Percentiles rank a stretch among this genome's conserved stretches.
These are phyloP conservation scores for Botrytis byssoidea DNA, from an alignment of 2,329 filamentous ascomycete species.

Conservation along the genomic window DNA sequence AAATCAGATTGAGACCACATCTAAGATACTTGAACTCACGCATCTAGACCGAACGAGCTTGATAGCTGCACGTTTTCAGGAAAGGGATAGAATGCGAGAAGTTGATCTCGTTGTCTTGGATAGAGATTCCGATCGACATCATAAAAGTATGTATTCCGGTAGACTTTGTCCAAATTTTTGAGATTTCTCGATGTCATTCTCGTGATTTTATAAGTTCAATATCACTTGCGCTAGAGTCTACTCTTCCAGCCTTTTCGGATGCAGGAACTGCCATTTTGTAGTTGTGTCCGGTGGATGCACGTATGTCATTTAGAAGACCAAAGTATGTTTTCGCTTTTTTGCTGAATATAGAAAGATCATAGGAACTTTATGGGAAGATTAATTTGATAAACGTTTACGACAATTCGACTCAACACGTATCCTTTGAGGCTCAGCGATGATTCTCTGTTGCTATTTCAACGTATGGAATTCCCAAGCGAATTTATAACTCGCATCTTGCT, in stretches of 20 bases:
- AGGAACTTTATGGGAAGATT: fast-evolving
- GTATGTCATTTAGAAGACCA: fast-evolving
- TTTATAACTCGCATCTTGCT: background rate
- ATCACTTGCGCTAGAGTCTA: background rate
- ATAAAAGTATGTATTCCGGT: too few species aligned
- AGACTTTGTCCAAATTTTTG: background rate
- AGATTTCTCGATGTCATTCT: background rate
- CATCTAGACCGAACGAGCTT: background rate
- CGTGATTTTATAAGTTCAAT: background rate
- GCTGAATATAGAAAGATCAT: background rate
- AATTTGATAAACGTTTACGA: fast-evolving
- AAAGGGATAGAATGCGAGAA: background rate
- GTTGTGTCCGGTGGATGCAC: background rate
- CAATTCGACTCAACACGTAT: background rate
- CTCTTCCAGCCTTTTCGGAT: fast-evolving
- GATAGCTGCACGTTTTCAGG: background rate
- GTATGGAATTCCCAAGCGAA: background rate
- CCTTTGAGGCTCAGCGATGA: fast-evolving
- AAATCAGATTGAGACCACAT: too few species aligned
- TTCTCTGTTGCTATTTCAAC: background rate
- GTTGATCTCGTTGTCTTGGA: background rate
- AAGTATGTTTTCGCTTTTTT: background rate
- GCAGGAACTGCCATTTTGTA: background rate
- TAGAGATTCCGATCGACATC: background rate
- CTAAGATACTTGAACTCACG: background rate